A percentile compares a stretch with the other conserved stretches of the same genome.
Conservation (phyloP, 176 grass and related monocot genomes). For the Rhipidocladum racemiflorum region DNA sequence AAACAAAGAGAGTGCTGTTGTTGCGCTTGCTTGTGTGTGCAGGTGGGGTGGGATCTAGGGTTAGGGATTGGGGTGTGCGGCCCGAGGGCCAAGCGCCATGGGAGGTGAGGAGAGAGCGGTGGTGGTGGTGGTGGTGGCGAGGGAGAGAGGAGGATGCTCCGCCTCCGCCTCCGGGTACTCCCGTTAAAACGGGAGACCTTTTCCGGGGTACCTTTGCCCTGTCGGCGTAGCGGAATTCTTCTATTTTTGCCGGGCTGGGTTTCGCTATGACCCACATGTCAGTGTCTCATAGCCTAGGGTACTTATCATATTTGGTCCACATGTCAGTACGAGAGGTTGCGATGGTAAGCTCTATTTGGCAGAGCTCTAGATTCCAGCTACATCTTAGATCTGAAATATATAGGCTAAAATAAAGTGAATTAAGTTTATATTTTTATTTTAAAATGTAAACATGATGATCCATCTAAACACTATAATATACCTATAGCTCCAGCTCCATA, state of each 20-base stretch:
- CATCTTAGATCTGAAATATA: too few relatives aligned
- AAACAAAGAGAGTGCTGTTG: not conserved
- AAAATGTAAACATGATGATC: too few relatives aligned
- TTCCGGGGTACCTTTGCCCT: not conserved
- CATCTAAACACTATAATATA: too few relatives aligned
- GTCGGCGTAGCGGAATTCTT: not conserved
- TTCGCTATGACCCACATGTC: not conserved
- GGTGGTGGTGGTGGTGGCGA: not conserved
- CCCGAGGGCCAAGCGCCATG: slow-evolving; percentile 22
- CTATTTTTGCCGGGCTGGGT: not conserved
- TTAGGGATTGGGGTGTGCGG: not conserved
- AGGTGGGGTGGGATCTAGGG: slow-evolving; percentile 30
- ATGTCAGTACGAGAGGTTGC: too few relatives aligned
- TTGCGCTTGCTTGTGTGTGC: not conserved
- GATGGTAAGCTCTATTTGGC: too few relatives aligned
- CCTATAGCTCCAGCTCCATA: too few relatives aligned
- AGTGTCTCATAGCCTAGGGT: too few relatives aligned
- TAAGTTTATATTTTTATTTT: too few relatives aligned
- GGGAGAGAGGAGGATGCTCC: not conserved
- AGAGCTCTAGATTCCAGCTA: too few relatives aligned
- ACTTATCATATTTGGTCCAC: too few relatives aligned
- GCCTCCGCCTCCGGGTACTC: too few relatives aligned
- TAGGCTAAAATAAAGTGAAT: too few relatives aligned
- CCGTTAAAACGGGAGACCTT: not conserved
- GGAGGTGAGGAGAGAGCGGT: not conserved